Evolutionary conservation across 805 yeast genomes (phyloP), one percentile per base, ranked within the genome.

Genomic region (Komagataella populi): DNA sequence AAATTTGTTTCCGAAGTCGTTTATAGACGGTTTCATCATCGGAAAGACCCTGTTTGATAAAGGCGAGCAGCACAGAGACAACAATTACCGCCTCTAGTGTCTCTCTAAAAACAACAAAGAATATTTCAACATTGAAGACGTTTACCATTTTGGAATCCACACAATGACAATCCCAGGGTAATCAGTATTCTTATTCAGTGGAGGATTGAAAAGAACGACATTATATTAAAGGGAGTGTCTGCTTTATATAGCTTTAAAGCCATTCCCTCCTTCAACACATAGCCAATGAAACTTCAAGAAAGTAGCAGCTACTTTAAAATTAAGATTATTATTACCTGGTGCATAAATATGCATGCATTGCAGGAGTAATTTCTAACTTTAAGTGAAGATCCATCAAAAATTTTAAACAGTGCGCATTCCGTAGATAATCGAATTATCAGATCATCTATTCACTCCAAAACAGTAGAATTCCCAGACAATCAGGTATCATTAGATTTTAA

Each of bases 31-130:
- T 60, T 23, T 70, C 69, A 58, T 80, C 83, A 50, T 71, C 68
- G 2, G 68, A 57, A 14, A 61, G 59, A 55, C 96, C 85, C 69
- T 88, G 96, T 68, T 88, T 87, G 59, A 90, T 74, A 71, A 91
- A 91, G 43, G 98, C 95, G 53, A 91, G 74, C 56, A 91, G 73
- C 48, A 91, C 97, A 6, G 98, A 88, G 55, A 93, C 84, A 56
- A 91, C 85, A 57, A 91, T 78, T 51, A 89, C 82, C 17, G 98
- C 99, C 70, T 91, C 99, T 56, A 91, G 72, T 50, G 95, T 73
- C 72, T 91, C 99, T 75, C 99, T 84, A 67, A 91, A 84, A 53
- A 89, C 93, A 58, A 90, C 84, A 70, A 89, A 87, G 74, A 88
- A 89, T 55, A 89, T 83, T 59, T 79, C 82, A 47, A 79, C 82